Percentiles rank a stretch among this genome's conserved stretches.
phyloP scores from a whole-genome alignment of 495 filamentous ascomycete genomes.

The Margaritispora aquatica region DNA sequence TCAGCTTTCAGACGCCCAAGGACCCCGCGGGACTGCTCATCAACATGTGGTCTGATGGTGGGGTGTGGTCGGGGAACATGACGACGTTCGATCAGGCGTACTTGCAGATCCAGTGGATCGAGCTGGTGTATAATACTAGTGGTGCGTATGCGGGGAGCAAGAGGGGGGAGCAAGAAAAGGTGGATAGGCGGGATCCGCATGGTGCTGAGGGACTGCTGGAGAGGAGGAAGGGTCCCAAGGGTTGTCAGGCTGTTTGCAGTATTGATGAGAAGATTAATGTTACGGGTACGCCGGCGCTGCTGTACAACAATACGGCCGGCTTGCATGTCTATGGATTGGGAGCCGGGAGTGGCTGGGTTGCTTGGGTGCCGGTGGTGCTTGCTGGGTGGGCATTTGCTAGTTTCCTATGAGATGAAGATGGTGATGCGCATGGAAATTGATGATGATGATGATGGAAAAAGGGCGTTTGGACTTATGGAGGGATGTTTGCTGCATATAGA shows the following conservation, averaged over 20 bases:
- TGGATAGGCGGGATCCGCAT: slow-evolving; percentile 3
- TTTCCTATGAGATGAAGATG: not conserved
- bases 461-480: too few species aligned
- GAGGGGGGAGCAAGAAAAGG: too few species aligned
- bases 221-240: slow-evolving; percentile 11
- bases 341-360: slow-evolving; percentile 3
- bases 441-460: too few species aligned
- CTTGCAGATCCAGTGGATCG: slow-evolving; percentile 69
- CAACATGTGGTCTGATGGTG: slow-evolving; percentile 75
- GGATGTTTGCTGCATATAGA: too few species aligned
- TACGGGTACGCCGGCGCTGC: slow-evolving; percentile 35
- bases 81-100: slow-evolving; percentile 47
- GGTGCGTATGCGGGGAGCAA: slow-evolving; percentile 21
- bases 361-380: slow-evolving; percentile 14
- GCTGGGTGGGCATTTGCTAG: slow-evolving; percentile 2
- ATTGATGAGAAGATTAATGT: slow-evolving; percentile 37
- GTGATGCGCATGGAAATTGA: too few species aligned
- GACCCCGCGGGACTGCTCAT: slow-evolving; percentile 55
- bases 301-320: slow-evolving; percentile 32
- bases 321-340: not conserved
- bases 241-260: slow-evolving; percentile 40
- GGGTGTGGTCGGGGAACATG: slow-evolving; percentile 71
- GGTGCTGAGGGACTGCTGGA: slow-evolving; percentile 1
- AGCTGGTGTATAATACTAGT: slow-evolving; percentile 60
- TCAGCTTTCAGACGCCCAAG: slow-evolving; percentile 55